A percentile compares a stretch with the other conserved stretches of the same genome.
phyloP scores from a whole-genome alignment of 2,329 filamentous ascomycete species.

The Phyllosticta capitalensis region DNA sequence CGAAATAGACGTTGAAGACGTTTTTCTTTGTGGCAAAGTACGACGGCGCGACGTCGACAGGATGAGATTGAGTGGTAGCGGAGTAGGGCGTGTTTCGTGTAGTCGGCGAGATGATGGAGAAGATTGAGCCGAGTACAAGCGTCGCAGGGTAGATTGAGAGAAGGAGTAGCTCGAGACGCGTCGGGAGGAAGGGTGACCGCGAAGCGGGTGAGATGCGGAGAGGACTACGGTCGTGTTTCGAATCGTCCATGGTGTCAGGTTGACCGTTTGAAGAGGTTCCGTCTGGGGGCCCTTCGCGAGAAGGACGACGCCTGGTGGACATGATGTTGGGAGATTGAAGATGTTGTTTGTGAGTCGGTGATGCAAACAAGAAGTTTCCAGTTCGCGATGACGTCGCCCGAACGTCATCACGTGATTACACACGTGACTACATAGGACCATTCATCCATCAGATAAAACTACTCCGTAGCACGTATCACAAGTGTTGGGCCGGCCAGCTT shows the following conservation, averaged over 20 bases:
- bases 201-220: slow-evolving; percentile 18
- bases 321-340: neutral
- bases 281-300: neutral
- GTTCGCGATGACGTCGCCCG: neutral
- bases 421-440: neutral
- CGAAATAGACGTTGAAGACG: slow-evolving; percentile 83
- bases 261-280: neutral
- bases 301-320: neutral
- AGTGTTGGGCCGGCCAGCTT: neutral
- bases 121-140: slow-evolving; percentile 72
- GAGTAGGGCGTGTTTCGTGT: slow-evolving; percentile 54
- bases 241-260: slow-evolving; percentile 1
- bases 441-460: neutral
- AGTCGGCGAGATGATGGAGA: slow-evolving; percentile 67
- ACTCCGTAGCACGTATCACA: neutral
- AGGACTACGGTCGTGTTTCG: slow-evolving; percentile 3
- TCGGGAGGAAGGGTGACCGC: slow-evolving; percentile 56
- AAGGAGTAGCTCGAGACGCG: slow-evolving; percentile 54
- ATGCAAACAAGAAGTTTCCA: neutral
- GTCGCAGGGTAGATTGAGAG: slow-evolving; percentile 67
- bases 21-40: slow-evolving; percentile 96
- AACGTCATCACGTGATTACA: neutral
- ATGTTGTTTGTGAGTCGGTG: neutral
- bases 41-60: slow-evolving; percentile 50
- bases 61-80: slow-evolving; percentile 52